These are phyloP conservation scores for Diaporthe humulicola DNA, from an alignment of 2,329 filamentous ascomycete species.

Conservation along the genomic window DNA sequence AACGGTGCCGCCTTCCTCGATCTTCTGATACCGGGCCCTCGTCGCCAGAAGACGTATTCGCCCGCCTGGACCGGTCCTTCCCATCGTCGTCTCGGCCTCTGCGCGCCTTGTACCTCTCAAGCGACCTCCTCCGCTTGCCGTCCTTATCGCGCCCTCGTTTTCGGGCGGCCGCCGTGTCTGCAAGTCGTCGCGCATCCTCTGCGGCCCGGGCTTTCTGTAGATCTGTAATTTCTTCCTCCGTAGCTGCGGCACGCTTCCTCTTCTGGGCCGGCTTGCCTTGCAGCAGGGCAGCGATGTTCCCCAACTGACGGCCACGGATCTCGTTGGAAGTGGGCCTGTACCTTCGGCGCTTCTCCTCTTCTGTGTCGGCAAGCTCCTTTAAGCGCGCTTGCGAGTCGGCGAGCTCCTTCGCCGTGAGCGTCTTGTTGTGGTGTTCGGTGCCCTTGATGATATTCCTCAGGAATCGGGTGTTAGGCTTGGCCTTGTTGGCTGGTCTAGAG, in stretches of 20 bases:
- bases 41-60: slow-evolving; percentile 47
- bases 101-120: slow-evolving; percentile 37
- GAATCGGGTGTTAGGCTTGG: slow-evolving; percentile 93
- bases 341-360: slow-evolving; percentile 59
- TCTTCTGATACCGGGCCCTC: slow-evolving; percentile 36
- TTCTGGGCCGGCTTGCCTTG: slow-evolving; percentile 54
- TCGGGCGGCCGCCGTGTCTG: slow-evolving; percentile 36
- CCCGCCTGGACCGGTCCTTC: slow-evolving; percentile 24
- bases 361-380: slow-evolving; percentile 67
- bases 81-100: slow-evolving; percentile 8
- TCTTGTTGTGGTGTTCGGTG: slow-evolving; percentile 90
- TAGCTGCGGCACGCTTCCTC: slow-evolving; percentile 44
- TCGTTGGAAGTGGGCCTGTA: slow-evolving; percentile 62
- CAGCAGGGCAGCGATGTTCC: slow-evolving; percentile 71
- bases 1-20: slow-evolving; percentile 36
- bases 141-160: slow-evolving; percentile 26
- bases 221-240: slow-evolving; percentile 36
- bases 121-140: slow-evolving; percentile 33
- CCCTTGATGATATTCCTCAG: slow-evolving; percentile 89
- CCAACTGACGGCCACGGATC: slow-evolving; percentile 70
- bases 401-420: slow-evolving; percentile 85
- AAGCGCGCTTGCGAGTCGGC: slow-evolving; percentile 82
- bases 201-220: slow-evolving; percentile 34
- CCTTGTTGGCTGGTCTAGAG: slow-evolving; percentile 73
- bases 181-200: slow-evolving; percentile 34